Conservation (phyloP, 2,329 filamentous ascomycete genomes). For the Cladosporium sp. region DNA sequence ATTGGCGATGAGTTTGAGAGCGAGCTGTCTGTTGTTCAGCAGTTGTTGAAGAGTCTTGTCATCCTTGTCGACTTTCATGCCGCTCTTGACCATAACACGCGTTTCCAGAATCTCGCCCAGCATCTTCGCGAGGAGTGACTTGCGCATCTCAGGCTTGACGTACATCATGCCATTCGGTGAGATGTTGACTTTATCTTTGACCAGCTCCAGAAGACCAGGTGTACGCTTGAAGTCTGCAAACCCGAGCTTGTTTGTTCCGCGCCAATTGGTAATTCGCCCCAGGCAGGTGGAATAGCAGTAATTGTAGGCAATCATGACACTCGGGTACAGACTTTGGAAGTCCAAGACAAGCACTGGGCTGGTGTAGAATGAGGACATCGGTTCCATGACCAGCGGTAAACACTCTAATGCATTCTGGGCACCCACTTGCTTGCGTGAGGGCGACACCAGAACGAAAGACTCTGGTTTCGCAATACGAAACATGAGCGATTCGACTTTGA, state of each 20-base stretch:
- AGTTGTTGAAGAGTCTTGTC: slow-evolving; percentile 81
- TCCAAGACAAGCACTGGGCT: slow-evolving; percentile 87
- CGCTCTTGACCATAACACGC: slow-evolving; percentile 93
- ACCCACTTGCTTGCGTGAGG: slow-evolving; percentile 85
- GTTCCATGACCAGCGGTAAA: slow-evolving; percentile 93
- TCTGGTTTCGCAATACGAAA: slow-evolving; percentile 97
- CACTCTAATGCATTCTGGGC: slow-evolving; percentile 93
- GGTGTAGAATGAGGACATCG: slow-evolving; percentile 88
- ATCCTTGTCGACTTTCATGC: slow-evolving; percentile 90
- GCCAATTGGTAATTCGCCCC: slow-evolving; percentile 78
- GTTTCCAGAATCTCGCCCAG: slow-evolving; percentile 92
- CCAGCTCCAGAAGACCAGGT: slow-evolving; percentile 66
- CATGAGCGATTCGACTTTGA: slow-evolving; percentile 98
- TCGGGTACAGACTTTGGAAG: slow-evolving; percentile 94
- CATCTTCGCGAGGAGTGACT: slow-evolving; percentile 93
- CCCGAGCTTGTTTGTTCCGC: slow-evolving; percentile 91
- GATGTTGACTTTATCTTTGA: slow-evolving; percentile 84
- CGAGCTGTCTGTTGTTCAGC: slow-evolving; percentile 88
- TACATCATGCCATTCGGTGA: slow-evolving; percentile 97
- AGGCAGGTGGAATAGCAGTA: slow-evolving; percentile 98
- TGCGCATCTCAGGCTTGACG: slow-evolving; percentile 75
- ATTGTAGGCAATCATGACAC: slow-evolving; percentile 98
- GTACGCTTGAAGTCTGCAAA: slow-evolving; percentile 82
- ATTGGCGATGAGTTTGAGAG: slow-evolving; percentile 94
- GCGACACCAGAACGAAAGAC: slow-evolving; percentile 85